These are phyloP conservation scores for Clarireedia paspali DNA, from an alignment of 2,329 filamentous ascomycete genomes.

Conservation along the genomic window DNA sequence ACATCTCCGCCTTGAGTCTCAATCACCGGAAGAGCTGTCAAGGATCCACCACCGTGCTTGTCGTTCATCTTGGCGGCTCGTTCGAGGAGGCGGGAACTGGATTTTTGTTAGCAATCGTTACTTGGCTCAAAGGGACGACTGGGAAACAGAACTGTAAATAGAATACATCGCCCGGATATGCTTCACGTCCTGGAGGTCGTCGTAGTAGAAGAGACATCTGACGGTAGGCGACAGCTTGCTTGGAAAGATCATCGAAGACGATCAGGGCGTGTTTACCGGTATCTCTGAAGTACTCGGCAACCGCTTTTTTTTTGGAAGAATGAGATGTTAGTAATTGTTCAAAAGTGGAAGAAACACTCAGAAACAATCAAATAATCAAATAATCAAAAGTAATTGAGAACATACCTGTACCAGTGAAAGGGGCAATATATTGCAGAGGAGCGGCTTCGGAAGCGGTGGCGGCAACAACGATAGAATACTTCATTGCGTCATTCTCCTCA, in stretches of 20 bases:
- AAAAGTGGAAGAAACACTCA: no score
- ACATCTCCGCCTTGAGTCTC: slow-evolving; percentile 99
- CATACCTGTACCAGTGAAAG: slow-evolving; percentile 63
- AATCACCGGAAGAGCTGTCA: slow-evolving; percentile 95
- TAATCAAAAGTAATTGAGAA: neutral
- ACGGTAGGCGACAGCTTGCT: slow-evolving; percentile 96
- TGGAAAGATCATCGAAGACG: slow-evolving; percentile 91
- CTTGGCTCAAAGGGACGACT: neutral
- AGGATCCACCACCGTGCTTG: slow-evolving; percentile 88
- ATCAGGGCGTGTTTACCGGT: slow-evolving; percentile 83
- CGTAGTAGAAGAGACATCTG: slow-evolving; percentile 98
- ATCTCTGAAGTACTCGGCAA: slow-evolving; percentile 70
- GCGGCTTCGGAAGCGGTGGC: slow-evolving; percentile 97
- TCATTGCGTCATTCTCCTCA: slow-evolving; percentile 99
- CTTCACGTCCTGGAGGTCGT: slow-evolving; percentile 97
- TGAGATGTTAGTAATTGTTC: neutral
- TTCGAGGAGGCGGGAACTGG: slow-evolving; percentile 82
- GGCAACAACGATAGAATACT: slow-evolving; percentile 83
- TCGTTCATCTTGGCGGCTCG: slow-evolving; percentile 99
- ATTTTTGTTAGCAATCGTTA: neutral
- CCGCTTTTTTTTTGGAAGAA: slow-evolving; percentile 1
- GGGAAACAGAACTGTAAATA: slow-evolving; percentile 86
- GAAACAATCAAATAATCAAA: no score
- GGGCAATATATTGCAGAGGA: slow-evolving; percentile 87
- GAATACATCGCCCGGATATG: slow-evolving; percentile 98